Evolutionary conservation across 1,284 basidiomycete genomes (phyloP).

Genomic region (Chondrostereum purpureum): DNA sequence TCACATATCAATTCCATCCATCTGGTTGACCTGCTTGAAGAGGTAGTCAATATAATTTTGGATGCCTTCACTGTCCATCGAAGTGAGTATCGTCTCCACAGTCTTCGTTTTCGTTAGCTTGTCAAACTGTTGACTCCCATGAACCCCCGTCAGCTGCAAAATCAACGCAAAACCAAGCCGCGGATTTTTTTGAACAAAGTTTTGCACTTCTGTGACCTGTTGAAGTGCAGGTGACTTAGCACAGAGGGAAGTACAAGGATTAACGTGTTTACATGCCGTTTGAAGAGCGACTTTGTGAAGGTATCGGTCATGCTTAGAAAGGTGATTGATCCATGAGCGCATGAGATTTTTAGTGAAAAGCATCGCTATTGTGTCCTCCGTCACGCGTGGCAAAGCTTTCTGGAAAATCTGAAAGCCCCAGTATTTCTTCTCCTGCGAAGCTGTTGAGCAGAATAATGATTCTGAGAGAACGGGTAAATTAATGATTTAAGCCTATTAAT

Average conservation of each 20-base stretch:
- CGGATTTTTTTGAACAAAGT: conserved; percentile 71
- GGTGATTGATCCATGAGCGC: conserved; percentile 94
- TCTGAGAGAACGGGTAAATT: conserved; percentile 40
- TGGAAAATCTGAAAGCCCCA: conserved; percentile 95
- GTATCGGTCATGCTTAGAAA: conserved; percentile 82
- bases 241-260: too few relatives aligned
- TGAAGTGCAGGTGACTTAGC: too few relatives aligned
- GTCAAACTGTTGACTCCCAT: conserved; percentile 89
- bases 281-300: conserved; percentile 84
- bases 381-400: conserved; percentile 68
- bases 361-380: conserved; percentile 67
- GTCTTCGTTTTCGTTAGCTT: conserved; percentile 91
- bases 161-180: conserved; percentile 82
- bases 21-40: conserved; percentile 53
- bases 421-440: conserved; percentile 87
- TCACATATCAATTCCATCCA: conserved; percentile 36
- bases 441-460: conserved; percentile 77
- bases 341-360: conserved; percentile 95
- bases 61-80: conserved; percentile 73
- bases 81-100: conserved; percentile 78
- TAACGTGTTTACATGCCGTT: conserved; percentile 66
- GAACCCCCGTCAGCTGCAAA: conserved; percentile 78
- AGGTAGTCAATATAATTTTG: conserved; percentile 74
- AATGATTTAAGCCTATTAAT: not conserved
- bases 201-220: conserved; percentile 71